Conservation (phyloP, 169 alveolate species). For the Cryptosporidium andersoni region DNA sequence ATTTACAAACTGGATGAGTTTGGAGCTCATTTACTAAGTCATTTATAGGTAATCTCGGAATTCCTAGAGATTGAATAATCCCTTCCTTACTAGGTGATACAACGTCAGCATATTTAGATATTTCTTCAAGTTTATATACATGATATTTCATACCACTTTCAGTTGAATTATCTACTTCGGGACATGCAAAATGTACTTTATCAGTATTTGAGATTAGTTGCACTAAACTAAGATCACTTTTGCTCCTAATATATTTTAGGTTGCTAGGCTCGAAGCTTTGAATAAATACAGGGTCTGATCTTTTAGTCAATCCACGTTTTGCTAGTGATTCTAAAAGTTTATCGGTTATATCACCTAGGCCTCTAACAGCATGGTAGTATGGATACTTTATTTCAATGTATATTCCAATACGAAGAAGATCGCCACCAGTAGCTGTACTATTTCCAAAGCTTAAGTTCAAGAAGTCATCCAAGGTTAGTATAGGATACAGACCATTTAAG, state of each 20-base stretch:
- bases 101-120: constrained; percentile 43
- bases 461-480: constrained; percentile 77
- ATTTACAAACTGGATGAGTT: neutral
- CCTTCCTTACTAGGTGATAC: constrained; percentile 56
- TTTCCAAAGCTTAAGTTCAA: constrained; percentile 46
- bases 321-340: constrained; percentile 22
- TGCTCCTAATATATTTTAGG: constrained; percentile 34
- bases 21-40: neutral
- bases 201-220: constrained; percentile 37
- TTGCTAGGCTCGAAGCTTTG: constrained; percentile 64
- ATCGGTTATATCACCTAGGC: constrained; percentile 33
- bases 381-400: constrained; percentile 64
- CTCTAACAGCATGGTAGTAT: constrained; percentile 8
- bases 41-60: too few species aligned
- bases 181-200: constrained; percentile 45
- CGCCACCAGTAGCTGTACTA: neutral
- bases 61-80: neutral
- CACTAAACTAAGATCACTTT: constrained; percentile 35
- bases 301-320: constrained; percentile 34
- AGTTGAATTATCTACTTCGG: constrained; percentile 4
- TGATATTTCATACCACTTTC: constrained; percentile 8
- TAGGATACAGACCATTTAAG: constrained; percentile 67
- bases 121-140: constrained; percentile 15
- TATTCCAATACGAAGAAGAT: constrained; percentile 22
- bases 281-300: constrained; percentile 4